A percentile compares a stretch with the other conserved stretches of the same genome.
Evolutionary conservation across 1,139 yeast genomes (phyloP).

Genomic region (Sugiyamaella japonica): DNA sequence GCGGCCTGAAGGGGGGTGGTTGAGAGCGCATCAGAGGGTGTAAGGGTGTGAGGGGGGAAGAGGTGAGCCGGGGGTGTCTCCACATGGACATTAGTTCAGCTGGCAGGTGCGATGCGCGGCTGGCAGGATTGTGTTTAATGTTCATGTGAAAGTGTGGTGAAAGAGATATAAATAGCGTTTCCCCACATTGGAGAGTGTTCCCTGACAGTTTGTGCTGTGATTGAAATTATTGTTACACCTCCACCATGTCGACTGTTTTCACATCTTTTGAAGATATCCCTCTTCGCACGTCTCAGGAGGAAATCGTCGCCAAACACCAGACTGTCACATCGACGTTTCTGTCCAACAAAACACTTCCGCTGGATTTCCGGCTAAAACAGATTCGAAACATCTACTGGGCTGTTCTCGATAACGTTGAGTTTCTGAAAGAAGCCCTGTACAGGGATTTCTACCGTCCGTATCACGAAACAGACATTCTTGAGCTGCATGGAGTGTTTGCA

Average conservation of each 20-base stretch:
- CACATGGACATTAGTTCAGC: too few species aligned
- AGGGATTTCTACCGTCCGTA: conserved; percentile 66
- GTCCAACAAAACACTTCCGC: conserved; percentile 52
- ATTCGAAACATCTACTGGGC: conserved; percentile 70
- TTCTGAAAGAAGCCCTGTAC: conserved; percentile 57
- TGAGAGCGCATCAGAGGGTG: too few species aligned
- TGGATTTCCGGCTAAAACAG: conserved; percentile 61
- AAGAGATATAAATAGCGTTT: too few species aligned
- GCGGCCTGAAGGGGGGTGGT: too few species aligned
- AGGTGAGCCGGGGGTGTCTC: too few species aligned
- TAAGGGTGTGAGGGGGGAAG: too few species aligned
- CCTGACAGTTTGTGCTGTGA: too few species aligned
- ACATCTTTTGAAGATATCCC: conserved; percentile 24
- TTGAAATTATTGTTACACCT: too few species aligned
- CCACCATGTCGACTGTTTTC: background rate
- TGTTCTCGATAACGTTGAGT: conserved; percentile 58
- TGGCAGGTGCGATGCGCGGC: too few species aligned
- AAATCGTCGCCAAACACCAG: conserved; percentile 52
- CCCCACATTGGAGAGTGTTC: too few species aligned
- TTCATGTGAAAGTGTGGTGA: too few species aligned
- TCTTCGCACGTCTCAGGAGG: conserved; percentile 48
- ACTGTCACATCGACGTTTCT: conserved; percentile 48
- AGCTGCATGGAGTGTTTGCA: conserved; percentile 50
- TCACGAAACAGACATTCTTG: conserved; percentile 62
- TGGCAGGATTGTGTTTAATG: too few species aligned